Percentiles rank a stretch among this genome's conserved stretches.
phyloP scores from a whole-genome alignment of 495 filamentous ascomycete species.

The Xylaria venustula region DNA sequence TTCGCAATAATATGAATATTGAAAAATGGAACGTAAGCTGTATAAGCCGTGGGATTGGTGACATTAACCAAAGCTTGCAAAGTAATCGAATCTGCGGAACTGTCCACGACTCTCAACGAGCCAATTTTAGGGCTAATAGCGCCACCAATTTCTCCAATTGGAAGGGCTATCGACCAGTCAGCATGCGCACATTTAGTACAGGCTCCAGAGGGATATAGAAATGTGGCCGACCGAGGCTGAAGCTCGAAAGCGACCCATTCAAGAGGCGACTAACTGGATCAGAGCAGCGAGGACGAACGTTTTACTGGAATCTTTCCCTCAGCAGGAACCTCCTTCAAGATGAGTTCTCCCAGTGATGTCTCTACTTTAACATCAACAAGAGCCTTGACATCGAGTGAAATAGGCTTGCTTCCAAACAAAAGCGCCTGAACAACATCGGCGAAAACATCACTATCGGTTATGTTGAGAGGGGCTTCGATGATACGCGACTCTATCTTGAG shows the following conservation, averaged over 20 bases:
- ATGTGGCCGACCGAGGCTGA: slow-evolving; percentile 17
- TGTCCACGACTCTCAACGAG: slow-evolving; percentile 63
- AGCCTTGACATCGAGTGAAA: slow-evolving; percentile 72
- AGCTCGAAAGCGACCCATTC: slow-evolving; percentile 15
- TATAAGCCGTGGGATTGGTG: slow-evolving; percentile 86
- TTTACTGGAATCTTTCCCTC: slow-evolving; percentile 84
- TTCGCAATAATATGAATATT: slow-evolving; percentile 76
- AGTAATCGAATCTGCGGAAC: slow-evolving; percentile 64
- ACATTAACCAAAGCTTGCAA: slow-evolving; percentile 71
- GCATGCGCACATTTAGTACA: slow-evolving; percentile 14
- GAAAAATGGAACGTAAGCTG: slow-evolving; percentile 72
- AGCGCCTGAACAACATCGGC: slow-evolving; percentile 70
- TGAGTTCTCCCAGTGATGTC: slow-evolving; percentile 75
- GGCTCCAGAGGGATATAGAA: slow-evolving; percentile 11
- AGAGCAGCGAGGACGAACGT: slow-evolving; percentile 60
- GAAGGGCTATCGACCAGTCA: slow-evolving; percentile 37
- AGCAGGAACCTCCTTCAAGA: slow-evolving; percentile 77
- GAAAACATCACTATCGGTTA: slow-evolving; percentile 75
- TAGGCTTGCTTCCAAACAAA: slow-evolving; percentile 63
- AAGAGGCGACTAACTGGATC: slow-evolving; percentile 49
- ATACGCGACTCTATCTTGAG: slow-evolving; percentile 73
- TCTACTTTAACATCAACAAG: slow-evolving; percentile 77
- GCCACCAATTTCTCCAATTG: slow-evolving; percentile 38
- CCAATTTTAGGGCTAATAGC: slow-evolving; percentile 63
- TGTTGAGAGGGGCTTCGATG: slow-evolving; percentile 72